These are phyloP conservation scores for Xylaria scruposa DNA, from an alignment of 495 filamentous ascomycete species.

Conservation along the genomic window DNA sequence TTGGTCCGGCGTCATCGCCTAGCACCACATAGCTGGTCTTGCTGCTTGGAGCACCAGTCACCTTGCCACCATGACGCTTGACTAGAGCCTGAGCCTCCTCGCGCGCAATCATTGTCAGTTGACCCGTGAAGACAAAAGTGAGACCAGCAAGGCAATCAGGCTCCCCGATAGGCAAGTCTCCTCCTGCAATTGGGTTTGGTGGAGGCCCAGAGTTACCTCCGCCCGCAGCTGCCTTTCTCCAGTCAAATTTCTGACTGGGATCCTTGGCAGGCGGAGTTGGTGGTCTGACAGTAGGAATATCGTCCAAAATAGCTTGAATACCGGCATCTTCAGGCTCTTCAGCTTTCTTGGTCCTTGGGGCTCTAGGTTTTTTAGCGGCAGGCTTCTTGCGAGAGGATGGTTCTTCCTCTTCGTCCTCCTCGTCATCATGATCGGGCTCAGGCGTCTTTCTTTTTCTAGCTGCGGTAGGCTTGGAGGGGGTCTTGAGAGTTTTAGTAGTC, in stretches of 20 bases:
- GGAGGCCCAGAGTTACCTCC: slow-evolving; percentile 65
- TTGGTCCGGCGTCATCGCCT: slow-evolving; percentile 88
- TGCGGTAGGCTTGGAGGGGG: slow-evolving; percentile 44
- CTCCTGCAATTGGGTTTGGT: slow-evolving; percentile 65
- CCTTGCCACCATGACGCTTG: slow-evolving; percentile 92
- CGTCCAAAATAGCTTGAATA: slow-evolving; percentile 85
- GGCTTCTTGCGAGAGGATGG: slow-evolving; percentile 60
- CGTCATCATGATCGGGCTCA: slow-evolving; percentile 51
- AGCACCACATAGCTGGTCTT: slow-evolving; percentile 96
- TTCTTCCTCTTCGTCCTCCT: slow-evolving; percentile 49
- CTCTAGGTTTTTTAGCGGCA: slow-evolving; percentile 65
- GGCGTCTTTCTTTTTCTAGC: slow-evolving; percentile 56
- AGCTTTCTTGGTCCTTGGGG: slow-evolving; percentile 65
- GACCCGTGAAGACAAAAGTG: slow-evolving; percentile 95
- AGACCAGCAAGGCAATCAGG: slow-evolving; percentile 94
- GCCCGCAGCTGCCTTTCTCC: slow-evolving; percentile 56
- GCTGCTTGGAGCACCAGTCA: slow-evolving; percentile 80
- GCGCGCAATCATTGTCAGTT: slow-evolving; percentile 77
- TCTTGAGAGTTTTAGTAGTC: slow-evolving; percentile 44
- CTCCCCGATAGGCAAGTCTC: slow-evolving; percentile 79
- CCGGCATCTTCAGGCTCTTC: slow-evolving; percentile 64
- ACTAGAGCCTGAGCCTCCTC: slow-evolving; percentile 88
- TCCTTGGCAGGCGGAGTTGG: slow-evolving; percentile 78
- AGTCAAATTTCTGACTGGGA: slow-evolving; percentile 75
- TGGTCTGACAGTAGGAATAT: slow-evolving; percentile 78